phyloP scores from a whole-genome alignment of 2,329 filamentous ascomycete genomes.

The Lachnellula occidentalis region DNA sequence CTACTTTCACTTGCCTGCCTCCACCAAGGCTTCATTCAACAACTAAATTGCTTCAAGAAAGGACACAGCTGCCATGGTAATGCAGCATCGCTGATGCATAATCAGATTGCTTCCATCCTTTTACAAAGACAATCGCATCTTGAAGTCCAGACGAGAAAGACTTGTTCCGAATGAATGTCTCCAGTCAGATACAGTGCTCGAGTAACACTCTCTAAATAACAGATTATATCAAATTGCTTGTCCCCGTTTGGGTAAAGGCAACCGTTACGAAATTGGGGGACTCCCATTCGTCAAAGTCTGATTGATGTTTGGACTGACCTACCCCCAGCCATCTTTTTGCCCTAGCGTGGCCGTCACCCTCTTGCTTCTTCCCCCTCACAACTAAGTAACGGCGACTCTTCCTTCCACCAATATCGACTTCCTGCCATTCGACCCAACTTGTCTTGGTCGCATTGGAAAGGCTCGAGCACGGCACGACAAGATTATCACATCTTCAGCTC shows the following conservation, averaged over 20 bases:
- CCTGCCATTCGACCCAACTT: too few relatives aligned
- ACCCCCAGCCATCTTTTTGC: not conserved
- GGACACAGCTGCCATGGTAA: not conserved
- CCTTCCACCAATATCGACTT: too few relatives aligned
- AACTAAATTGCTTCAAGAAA: not conserved
- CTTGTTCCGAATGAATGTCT: not conserved
- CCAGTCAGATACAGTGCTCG: not conserved
- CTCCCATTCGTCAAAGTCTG: not conserved
- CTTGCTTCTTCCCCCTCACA: not conserved
- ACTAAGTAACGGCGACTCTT: not conserved
- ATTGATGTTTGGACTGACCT: not conserved
- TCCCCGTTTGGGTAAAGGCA: not conserved
- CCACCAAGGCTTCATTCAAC: not conserved
- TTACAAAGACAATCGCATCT: not conserved
- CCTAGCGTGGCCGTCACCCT: not conserved
- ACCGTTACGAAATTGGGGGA: not conserved
- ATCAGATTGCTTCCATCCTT: not conserved
- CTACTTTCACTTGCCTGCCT: not conserved
- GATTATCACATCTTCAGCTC: too few relatives aligned
- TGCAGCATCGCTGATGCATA: not conserved
- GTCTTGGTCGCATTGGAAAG: too few relatives aligned
- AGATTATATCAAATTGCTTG: too few relatives aligned
- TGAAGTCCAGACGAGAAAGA: not conserved
- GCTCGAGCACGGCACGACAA: too few relatives aligned
- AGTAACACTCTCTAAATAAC: not conserved